Evolutionary conservation across 2,329 filamentous ascomycete species (phyloP), one percentile per base, ranked within the genome.

Genomic region (Kalaharituber pfeilii): DNA sequence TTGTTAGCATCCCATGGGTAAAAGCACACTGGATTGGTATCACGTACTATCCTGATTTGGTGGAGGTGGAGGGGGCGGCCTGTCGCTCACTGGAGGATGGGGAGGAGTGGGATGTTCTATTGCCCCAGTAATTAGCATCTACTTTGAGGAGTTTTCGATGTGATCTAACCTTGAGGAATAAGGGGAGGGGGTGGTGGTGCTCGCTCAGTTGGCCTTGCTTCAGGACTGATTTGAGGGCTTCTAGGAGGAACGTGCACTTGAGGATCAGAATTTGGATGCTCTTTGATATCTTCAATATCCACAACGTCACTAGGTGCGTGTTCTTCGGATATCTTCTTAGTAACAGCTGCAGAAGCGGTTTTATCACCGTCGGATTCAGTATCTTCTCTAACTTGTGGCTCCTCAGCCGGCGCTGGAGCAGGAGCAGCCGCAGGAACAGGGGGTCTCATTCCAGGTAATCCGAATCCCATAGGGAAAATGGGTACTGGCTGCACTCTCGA

Each of bases 221-320:
- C 15, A 22, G 42, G 42, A 11, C 42, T 47, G 13, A 15, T 22
- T 20, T 20, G 15, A 2, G 42, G 42, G 24, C 42, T 47, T 15
- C 15, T 47, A 22, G 42, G 42, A 22, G 42, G 42, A 13, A 25
- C 18, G 13, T 11, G 5, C 24, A 5, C n/a, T 50, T 56, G 59
- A 44, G 42, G 6, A 27, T 64, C 61, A 27, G 64, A 63, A 22
- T 55, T 56, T 22, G 66, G 62, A 42, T 71, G 67, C 28, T 67
- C 66, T 11, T 67, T 66, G 9, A 65, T 60, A 55, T 79, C 75
- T 62, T 79, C 76, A 24, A 77, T 69, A 63, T 80, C 76, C 8
- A 76, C 67, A 9, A 76, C 67, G 28, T 75, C 72, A 39, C 72
- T 69, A 22, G 50, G 49, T 1, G 20, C 30, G 9, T 49, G 33